phyloP scores from a whole-genome alignment of 2,329 filamentous ascomycete species.

The Paracoccidioides lutzii region DNA sequence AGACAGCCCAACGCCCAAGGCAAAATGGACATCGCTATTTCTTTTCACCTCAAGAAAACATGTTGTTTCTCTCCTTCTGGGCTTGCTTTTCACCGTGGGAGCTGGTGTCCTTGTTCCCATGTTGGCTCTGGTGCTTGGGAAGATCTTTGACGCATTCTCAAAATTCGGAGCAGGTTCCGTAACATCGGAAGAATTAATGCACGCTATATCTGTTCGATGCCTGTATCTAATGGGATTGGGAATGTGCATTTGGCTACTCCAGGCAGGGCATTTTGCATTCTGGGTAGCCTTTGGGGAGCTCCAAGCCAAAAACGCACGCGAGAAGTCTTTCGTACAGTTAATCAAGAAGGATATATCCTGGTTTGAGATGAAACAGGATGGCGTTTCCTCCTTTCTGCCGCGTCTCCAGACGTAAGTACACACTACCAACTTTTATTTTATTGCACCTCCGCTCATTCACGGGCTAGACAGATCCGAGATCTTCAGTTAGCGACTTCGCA shows the following conservation, averaged over 20 bases:
- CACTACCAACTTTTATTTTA: background rate
- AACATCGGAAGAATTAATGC: constrained; percentile 39
- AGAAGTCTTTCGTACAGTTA: constrained; percentile 53
- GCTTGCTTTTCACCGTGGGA: constrained; percentile 43
- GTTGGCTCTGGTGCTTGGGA: constrained; percentile 58
- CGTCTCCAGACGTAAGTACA: constrained; percentile 57
- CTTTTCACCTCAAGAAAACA: constrained; percentile 56
- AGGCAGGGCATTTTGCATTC: constrained; percentile 51
- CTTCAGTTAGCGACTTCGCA: constrained; percentile 70
- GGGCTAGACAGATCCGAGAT: constrained; percentile 68
- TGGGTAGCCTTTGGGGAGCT: constrained; percentile 74
- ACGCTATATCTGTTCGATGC: constrained; percentile 46
- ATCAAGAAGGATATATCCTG: constrained; percentile 64
- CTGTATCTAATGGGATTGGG: constrained; percentile 53
- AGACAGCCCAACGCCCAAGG: background rate
- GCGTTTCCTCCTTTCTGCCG: constrained; percentile 57
- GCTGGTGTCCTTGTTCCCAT: constrained; percentile 52
- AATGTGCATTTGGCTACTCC: constrained; percentile 51
- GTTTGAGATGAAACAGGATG: constrained; percentile 64
- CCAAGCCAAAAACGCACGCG: constrained; percentile 55
- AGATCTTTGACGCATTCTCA: constrained; percentile 60
- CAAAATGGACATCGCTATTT: constrained; percentile 50
- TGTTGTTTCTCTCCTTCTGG: constrained; percentile 40
- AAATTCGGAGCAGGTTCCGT: constrained; percentile 47
- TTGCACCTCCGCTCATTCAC: background rate